Evolutionary conservation across 306 rosid genomes (phyloP).

Genomic region (Castanopsis chinensis): DNA sequence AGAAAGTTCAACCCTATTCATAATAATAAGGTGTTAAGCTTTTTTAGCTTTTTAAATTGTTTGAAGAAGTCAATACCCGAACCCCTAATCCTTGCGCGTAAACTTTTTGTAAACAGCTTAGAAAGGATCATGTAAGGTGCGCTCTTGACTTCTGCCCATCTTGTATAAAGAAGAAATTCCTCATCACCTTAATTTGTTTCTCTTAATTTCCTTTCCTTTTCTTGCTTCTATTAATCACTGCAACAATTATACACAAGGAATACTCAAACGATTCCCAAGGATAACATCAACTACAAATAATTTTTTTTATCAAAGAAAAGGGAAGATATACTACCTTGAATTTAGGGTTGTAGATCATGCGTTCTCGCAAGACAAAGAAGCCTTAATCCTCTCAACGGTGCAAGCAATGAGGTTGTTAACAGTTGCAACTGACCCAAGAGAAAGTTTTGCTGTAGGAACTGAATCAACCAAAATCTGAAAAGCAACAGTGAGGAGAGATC

Average conservation of each 20-base stretch:
- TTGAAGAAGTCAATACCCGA: constrained; percentile 98
- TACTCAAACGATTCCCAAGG: too few relatives aligned
- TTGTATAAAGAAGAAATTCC: constrained; percentile 36
- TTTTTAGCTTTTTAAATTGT: constrained; percentile 20
- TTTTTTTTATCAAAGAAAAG: background rate
- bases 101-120: constrained; percentile 5
- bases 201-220: constrained; percentile 11
- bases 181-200: constrained; percentile 20
- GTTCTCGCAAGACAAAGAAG: constrained; percentile 63
- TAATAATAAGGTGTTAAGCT: constrained; percentile 29
- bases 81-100: constrained; percentile 60
- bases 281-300: too few relatives aligned
- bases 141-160: constrained; percentile 90
- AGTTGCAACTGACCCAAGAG: constrained; percentile 93
- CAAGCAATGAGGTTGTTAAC: constrained; percentile 90
- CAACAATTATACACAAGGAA: background rate
- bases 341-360: constrained; percentile 25
- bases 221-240: constrained; percentile 37
- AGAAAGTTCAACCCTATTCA: constrained; percentile 10
- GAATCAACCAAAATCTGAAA: constrained; percentile 96
- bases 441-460: constrained; percentile 84
- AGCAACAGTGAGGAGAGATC: constrained; percentile 89
- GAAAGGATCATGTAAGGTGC: constrained; percentile 79
- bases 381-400: constrained; percentile 92
- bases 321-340: background rate